Percentiles rank a stretch among this genome's conserved stretches.
These are phyloP conservation scores for Candida suzukii DNA, from an alignment of 805 yeast species.

Conservation along the genomic window DNA sequence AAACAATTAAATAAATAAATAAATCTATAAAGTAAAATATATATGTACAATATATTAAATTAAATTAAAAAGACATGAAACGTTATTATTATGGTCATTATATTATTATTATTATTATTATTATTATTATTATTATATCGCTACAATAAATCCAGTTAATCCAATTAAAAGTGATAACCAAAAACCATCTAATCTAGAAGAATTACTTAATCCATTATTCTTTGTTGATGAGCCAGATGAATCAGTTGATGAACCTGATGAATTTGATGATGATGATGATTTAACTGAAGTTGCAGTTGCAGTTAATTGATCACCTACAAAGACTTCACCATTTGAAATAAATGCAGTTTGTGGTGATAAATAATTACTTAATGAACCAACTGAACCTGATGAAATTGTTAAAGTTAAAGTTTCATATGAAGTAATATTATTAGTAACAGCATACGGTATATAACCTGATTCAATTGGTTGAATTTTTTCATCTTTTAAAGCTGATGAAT, in stretches of 20 bases:
- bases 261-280: conserved; percentile 4
- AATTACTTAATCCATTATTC: no score
- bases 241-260: conserved; percentile 4
- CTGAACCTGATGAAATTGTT: conserved; percentile 15
- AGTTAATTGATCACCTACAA: conserved; percentile 5
- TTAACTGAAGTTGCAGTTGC: background rate
- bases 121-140: no score
- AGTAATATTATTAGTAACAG: conserved; percentile 16
- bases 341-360: conserved; percentile 4
- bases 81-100: no score
- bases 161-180: no score
- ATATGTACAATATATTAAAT: no score
- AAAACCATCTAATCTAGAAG: no score
- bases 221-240: background rate
- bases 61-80: no score
- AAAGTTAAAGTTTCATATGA: conserved; percentile 16
- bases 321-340: conserved; percentile 25
- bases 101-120: no score
- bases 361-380: conserved; percentile 9
- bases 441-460: conserved; percentile 26
- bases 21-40: no score
- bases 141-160: no score
- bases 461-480: conserved; percentile 7
- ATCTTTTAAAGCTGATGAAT: background rate
- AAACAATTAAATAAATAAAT: no score